A percentile compares a stretch with the other conserved stretches of the same genome.
phyloP scores from a whole-genome alignment of 1,284 basidiomycete genomes.

The Rhodofomes roseus region DNA sequence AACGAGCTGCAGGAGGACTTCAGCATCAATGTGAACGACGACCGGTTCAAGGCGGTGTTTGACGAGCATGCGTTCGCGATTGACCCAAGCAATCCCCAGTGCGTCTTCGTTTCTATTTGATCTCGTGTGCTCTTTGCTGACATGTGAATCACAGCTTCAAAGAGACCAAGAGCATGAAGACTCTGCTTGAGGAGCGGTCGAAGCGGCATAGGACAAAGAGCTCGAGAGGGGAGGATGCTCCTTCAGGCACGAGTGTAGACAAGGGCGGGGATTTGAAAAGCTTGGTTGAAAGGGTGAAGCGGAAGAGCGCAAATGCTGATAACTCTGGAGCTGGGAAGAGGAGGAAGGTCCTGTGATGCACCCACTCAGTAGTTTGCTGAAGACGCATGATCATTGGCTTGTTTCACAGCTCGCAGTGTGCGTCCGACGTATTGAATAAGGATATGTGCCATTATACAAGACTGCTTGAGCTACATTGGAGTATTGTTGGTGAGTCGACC shows the following conservation, averaged over 20 bases:
- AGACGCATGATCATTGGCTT: not conserved
- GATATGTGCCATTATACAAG: not conserved
- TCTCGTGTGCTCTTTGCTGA: slow-evolving; percentile 4
- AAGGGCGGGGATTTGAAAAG: slow-evolving; percentile 38
- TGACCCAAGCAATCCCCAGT: slow-evolving; percentile 95
- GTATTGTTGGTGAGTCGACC: not conserved
- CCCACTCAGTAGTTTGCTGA: not conserved
- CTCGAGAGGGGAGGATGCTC: slow-evolving; percentile 18
- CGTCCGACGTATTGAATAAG: not conserved
- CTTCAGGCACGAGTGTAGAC: not conserved
- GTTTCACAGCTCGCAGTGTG: not conserved
- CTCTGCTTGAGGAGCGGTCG: slow-evolving; percentile 71
- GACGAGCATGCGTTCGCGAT: slow-evolving; percentile 94
- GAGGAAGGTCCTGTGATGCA: slow-evolving; percentile 34
- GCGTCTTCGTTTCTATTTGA: slow-evolving; percentile 29
- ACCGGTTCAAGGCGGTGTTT: slow-evolving; percentile 84
- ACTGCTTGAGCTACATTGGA: not conserved
- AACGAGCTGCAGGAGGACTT: slow-evolving; percentile 76
- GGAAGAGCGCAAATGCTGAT: slow-evolving; percentile 49
- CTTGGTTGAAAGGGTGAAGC: slow-evolving; percentile 84
- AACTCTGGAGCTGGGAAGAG: slow-evolving; percentile 47
- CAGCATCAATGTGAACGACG: slow-evolving; percentile 81
- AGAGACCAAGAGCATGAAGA: slow-evolving; percentile 86
- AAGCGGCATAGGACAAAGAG: slow-evolving; percentile 49
- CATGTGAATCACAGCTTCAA: slow-evolving; percentile 59